Evolutionary conservation across 2,329 filamentous ascomycete species (phyloP).

Genomic region (Leptographium galeiforme): DNA sequence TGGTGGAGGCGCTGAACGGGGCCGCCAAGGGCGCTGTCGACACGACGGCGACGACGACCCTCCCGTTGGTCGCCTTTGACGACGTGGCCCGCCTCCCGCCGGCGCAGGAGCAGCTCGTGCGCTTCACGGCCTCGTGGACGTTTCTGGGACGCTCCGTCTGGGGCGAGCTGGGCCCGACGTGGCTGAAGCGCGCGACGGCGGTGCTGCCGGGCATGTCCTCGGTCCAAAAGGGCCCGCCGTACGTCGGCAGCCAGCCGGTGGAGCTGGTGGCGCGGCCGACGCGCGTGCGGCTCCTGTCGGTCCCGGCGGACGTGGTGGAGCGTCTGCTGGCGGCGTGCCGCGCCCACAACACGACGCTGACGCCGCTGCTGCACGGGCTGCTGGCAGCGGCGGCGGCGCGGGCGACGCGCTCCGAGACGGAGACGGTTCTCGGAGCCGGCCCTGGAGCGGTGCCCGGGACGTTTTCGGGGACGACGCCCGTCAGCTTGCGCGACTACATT

Average conservation of each 20-base stretch:
- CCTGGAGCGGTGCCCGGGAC: constrained; percentile 13
- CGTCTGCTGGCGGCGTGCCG: constrained; percentile 26
- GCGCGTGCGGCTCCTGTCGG: constrained; percentile 22
- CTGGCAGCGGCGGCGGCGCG: constrained; percentile 26
- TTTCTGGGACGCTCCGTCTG: constrained; percentile 29
- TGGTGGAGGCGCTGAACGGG: constrained; percentile 28
- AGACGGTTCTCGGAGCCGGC: neutral
- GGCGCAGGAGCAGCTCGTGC: constrained; percentile 26
- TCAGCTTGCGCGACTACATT: constrained; percentile 29
- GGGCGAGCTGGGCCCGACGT: constrained; percentile 24
- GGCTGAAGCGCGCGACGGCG: constrained; percentile 15
- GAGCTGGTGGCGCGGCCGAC: constrained; percentile 20
- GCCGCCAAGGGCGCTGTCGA: too few relatives aligned
- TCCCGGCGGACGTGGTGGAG: constrained; percentile 16
- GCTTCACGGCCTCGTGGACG: constrained; percentile 23
- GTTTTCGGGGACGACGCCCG: constrained; percentile 28
- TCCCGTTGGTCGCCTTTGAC: constrained; percentile 18
- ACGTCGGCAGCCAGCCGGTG: constrained; percentile 20
- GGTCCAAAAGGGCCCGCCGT: constrained; percentile 13
- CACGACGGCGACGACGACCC: constrained; percentile 2
- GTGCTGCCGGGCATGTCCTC: neutral
- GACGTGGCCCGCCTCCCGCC: constrained; percentile 20
- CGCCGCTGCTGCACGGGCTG: constrained; percentile 33
- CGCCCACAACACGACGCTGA: constrained; percentile 29
- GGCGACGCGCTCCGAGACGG: constrained; percentile 16